Percentiles rank a stretch among this genome's conserved stretches.
These are phyloP conservation scores for Hyaloscypha variabilis DNA, from an alignment of 495 filamentous ascomycete genomes.

Conservation along the genomic window DNA sequence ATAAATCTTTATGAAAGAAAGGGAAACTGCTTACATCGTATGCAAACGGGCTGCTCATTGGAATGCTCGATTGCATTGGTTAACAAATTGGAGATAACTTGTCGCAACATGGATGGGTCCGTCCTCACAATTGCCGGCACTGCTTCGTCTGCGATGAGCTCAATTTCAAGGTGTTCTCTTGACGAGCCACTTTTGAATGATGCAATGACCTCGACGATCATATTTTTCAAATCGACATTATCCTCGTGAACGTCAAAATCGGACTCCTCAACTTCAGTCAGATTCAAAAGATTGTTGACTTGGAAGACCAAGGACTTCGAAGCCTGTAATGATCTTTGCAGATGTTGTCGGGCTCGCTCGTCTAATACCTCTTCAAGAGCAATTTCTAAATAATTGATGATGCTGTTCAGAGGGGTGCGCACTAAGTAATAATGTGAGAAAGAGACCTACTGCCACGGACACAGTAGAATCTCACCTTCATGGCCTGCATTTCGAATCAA, in stretches of 20 bases:
- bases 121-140: slow-evolving; percentile 72
- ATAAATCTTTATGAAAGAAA: no score
- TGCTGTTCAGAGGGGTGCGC: slow-evolving; percentile 87
- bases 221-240: slow-evolving; percentile 68
- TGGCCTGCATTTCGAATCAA: slow-evolving; percentile 39
- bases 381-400: slow-evolving; percentile 39
- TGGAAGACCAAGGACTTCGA: slow-evolving; percentile 93
- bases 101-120: slow-evolving; percentile 75
- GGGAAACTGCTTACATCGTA: background rate
- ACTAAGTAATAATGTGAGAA: no score
- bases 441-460: no score
- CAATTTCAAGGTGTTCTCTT: slow-evolving; percentile 70
- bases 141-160: slow-evolving; percentile 63
- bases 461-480: slow-evolving; percentile 25
- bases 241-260: slow-evolving; percentile 79
- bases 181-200: slow-evolving; percentile 71
- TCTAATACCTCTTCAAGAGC: slow-evolving; percentile 25
- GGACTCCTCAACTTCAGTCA: slow-evolving; percentile 86
- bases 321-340: slow-evolving; percentile 82
- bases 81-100: slow-evolving; percentile 80
- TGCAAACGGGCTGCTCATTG: slow-evolving; percentile 10
- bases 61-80: slow-evolving; percentile 88
- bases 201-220: slow-evolving; percentile 75
- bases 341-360: slow-evolving; percentile 73
- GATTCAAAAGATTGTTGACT: slow-evolving; percentile 89